Evolutionary conservation across 1,284 basidiomycete species (phyloP), one percentile per base, ranked within the genome.

Genomic region (Moniliophthora roreri): DNA sequence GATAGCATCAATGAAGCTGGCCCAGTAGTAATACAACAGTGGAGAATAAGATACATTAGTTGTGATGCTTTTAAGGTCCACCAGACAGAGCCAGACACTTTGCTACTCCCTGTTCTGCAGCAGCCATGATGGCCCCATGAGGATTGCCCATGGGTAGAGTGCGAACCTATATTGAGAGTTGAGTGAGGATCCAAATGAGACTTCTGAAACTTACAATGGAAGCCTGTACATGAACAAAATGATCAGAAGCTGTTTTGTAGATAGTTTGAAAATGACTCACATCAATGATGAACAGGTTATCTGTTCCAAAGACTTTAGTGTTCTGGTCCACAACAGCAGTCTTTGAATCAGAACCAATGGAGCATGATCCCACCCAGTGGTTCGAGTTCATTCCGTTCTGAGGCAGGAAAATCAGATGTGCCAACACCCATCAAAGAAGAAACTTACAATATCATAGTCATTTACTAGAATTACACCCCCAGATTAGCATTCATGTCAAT

Each of bases 361-460:
- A 72, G 56, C 75, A 75, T 23, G 80, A 76, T 7, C 80, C 82
- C 11, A 80, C 74, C 80, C 80, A 82, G 63, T 85, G 81, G 62
- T 84, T 82, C 5, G 80, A 82, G 62, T 79, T 72, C 68, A 82
- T 62, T 40, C 62, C 61, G 16, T 63, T 60, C 64, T 67, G 50
- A 41, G 4, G n/a, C 48, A 44, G 16, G 34, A 53, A 18, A 52
- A 37, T 20, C 39, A 15, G 9, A 21, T 15, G 45, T 35, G 40
- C 42, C 10, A 37, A 42, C 20, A 18, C 24, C 10, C 21, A 45
- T 16, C 15, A 6, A 45, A n/a, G 15, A 35, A 39, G 37, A 44
- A 38, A 59, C 68, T 61, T 51, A 75, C 76, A 4, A 72, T 66
- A 56, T 72, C 69, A 61, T 83, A 84, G 46, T 66, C 70, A 57